These are phyloP conservation scores for Blastosporella zonata DNA, from an alignment of 1,284 basidiomycete genomes.

Conservation along the genomic window DNA sequence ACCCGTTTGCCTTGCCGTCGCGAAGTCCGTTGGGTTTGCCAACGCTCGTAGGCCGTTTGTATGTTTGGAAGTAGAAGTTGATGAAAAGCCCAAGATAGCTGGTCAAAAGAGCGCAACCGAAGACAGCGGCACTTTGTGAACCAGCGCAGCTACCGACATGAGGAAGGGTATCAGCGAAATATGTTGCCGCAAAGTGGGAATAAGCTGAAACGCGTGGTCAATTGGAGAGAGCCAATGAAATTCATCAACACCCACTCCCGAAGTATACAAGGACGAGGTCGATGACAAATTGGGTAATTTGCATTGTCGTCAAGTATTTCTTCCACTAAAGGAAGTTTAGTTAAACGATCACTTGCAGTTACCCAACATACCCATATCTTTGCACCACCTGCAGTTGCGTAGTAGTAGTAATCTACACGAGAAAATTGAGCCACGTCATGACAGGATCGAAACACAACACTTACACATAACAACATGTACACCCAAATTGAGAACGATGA, in stretches of 20 bases:
- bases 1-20: constrained; percentile 36
- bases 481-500: constrained; percentile 88
- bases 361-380: constrained; percentile 79
- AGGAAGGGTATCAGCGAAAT: constrained; percentile 60
- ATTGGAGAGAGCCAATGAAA: constrained; percentile 6
- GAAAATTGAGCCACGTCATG: constrained; percentile 9
- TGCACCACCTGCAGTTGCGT: constrained; percentile 91
- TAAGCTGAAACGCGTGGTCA: constrained; percentile 56
- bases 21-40: constrained; percentile 41
- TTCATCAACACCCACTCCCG: constrained; percentile 66
- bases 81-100: constrained; percentile 92
- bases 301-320: constrained; percentile 92
- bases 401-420: constrained; percentile 90
- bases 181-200: constrained; percentile 73
- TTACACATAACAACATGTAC: constrained; percentile 99
- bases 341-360: not conserved
- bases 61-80: constrained; percentile 85
- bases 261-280: constrained; percentile 91
- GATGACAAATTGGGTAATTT: constrained; percentile 94
- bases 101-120: constrained; percentile 86
- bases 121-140: constrained; percentile 82
- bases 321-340: constrained; percentile 69
- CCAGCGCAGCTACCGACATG: constrained; percentile 83
- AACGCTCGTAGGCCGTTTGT: constrained; percentile 58
- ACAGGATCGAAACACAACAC: constrained; percentile 28